A percentile compares a stretch with the other conserved stretches of the same genome.
Evolutionary conservation across 2,329 filamentous ascomycete genomes (phyloP).

Genomic region (Aspergillus sp.): DNA sequence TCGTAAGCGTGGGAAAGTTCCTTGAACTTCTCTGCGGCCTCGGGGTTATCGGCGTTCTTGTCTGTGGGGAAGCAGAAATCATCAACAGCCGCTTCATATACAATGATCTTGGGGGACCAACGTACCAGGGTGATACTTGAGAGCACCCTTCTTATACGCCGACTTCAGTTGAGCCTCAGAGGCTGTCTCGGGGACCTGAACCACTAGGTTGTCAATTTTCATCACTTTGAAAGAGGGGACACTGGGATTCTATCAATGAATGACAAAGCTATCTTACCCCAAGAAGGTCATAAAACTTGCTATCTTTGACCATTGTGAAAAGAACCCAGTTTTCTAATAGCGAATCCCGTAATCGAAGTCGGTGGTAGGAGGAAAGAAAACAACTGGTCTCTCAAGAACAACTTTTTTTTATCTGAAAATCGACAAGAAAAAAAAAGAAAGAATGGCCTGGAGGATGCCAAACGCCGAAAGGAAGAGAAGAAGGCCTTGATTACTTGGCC

Average conservation of each 20-base stretch:
- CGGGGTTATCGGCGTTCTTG: slow-evolving; percentile 92
- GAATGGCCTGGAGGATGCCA: background rate
- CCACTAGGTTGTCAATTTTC: slow-evolving; percentile 6
- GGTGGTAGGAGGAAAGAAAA: no score
- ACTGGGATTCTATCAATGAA: background rate
- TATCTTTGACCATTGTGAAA: slow-evolving; percentile 45
- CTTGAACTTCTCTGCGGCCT: slow-evolving; percentile 96
- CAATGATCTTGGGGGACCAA: slow-evolving; percentile 27
- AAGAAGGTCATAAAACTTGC: slow-evolving; percentile 41
- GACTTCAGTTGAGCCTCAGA: slow-evolving; percentile 85
- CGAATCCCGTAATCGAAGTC: no score
- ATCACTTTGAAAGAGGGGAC: background rate
- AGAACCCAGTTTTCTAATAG: slow-evolving; percentile 6
- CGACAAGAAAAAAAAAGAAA: slow-evolving; percentile 8
- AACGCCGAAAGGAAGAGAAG: background rate
- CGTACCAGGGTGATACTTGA: slow-evolving; percentile 83
- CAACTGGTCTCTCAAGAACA: background rate
- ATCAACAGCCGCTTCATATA: no score
- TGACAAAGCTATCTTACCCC: slow-evolving; percentile 30
- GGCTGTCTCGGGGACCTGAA: slow-evolving; percentile 66
- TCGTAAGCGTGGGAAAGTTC: slow-evolving; percentile 94
- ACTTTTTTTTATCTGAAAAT: slow-evolving; percentile 1
- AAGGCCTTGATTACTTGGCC: background rate
- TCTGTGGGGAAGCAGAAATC: slow-evolving; percentile 45
- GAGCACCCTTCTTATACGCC: slow-evolving; percentile 85